Percentiles rank a stretch among this genome's conserved stretches.
phyloP scores from a whole-genome alignment of 2,329 filamentous ascomycete genomes.

The Fusarium fujikuroi region DNA sequence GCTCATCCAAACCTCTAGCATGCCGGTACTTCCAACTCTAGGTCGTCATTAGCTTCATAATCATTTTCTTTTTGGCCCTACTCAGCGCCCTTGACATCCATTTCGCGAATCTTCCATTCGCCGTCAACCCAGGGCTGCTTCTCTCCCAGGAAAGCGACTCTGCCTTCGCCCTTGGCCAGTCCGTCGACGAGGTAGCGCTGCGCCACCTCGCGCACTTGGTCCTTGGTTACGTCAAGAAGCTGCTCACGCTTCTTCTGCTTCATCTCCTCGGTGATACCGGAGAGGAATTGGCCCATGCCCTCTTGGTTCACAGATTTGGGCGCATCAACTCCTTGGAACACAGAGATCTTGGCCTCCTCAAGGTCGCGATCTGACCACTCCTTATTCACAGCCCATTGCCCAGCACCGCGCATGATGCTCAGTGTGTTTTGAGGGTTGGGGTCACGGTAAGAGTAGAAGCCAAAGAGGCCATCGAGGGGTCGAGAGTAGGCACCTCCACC shows the following conservation, averaged over 20 bases:
- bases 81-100: conserved; percentile 68
- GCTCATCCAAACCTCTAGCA: conserved; percentile 15
- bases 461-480: conserved; percentile 84
- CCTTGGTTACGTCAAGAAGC: conserved; percentile 84
- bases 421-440: conserved; percentile 93
- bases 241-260: conserved; percentile 84
- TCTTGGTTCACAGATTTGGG: conserved; percentile 88
- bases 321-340: conserved; percentile 93
- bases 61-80: conserved; percentile 28
- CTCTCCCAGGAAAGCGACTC: conserved; percentile 81
- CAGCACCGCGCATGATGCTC: conserved; percentile 83
- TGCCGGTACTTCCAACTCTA: conserved; percentile 21
- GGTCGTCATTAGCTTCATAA: conserved; percentile 14
- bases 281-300: conserved; percentile 86
- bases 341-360: conserved; percentile 94
- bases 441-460: conserved; percentile 96
- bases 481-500: conserved; percentile 89
- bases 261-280: conserved; percentile 89
- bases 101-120: conserved; percentile 79
- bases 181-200: conserved; percentile 82
- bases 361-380: conserved; percentile 86
- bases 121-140: conserved; percentile 81
- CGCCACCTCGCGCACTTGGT: conserved; percentile 83
- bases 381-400: conserved; percentile 83
- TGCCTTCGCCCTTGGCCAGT: conserved; percentile 67